These are phyloP conservation scores for Pleurostoma richardsiae DNA, from an alignment of 2,329 filamentous ascomycete species.

Conservation along the genomic window DNA sequence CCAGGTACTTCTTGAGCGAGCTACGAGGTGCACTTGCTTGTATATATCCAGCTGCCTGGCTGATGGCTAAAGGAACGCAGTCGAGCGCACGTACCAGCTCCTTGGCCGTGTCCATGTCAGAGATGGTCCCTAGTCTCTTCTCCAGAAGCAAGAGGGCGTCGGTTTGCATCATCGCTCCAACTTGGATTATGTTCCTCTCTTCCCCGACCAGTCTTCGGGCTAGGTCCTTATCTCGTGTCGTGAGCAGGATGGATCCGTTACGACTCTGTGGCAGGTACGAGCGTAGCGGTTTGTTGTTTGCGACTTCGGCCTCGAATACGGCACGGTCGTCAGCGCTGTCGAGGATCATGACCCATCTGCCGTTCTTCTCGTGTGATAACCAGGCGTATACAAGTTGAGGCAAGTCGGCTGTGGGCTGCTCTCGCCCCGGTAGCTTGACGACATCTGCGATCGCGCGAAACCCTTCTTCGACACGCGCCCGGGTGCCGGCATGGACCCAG, in stretches of 20 bases:
- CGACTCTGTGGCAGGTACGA: constrained; percentile 18
- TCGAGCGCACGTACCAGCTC: constrained; percentile 9
- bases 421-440: constrained; percentile 16
- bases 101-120: constrained; percentile 5
- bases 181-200: constrained; percentile 19
- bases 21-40: constrained; percentile 17
- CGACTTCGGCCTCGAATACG: constrained; percentile 17
- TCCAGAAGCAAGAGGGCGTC: constrained; percentile 17
- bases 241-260: constrained; percentile 23
- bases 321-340: constrained; percentile 28
- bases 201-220: constrained; percentile 18
- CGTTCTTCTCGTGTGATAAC: constrained; percentile 20
- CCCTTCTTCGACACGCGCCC: constrained; percentile 22
- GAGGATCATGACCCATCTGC: constrained; percentile 27
- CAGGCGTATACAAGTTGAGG: constrained; percentile 20
- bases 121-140: constrained; percentile 7
- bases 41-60: constrained; percentile 28
- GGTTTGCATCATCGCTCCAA: constrained; percentile 18
- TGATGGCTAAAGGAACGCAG: constrained; percentile 25
- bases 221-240: constrained; percentile 4
- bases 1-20: constrained; percentile 16
- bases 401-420: constrained; percentile 16
- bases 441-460: constrained; percentile 23
- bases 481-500: constrained; percentile 25
- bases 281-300: constrained; percentile 7